Evolutionary conservation across 2,329 filamentous ascomycete species (phyloP).

Genomic region (Cladosporium sp.): DNA sequence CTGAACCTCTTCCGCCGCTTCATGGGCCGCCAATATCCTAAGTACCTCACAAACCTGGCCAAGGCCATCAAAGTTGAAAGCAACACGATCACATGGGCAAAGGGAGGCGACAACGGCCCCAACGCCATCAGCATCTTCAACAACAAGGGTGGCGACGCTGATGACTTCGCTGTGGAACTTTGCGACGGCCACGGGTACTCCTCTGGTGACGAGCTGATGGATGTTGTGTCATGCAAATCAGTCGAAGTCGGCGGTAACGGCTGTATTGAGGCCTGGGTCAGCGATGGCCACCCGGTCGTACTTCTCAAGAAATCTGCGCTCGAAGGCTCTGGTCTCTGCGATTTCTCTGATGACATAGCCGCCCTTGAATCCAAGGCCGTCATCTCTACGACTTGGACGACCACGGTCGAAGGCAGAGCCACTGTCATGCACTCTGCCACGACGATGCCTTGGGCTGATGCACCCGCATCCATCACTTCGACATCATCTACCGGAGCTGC

Average conservation of each 20-base stretch:
- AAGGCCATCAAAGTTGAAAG: conserved; percentile 37
- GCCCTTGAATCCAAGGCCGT: conserved; percentile 3
- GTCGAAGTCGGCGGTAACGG: conserved; percentile 1
- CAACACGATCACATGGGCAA: conserved; percentile 44
- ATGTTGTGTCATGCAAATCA: conserved; percentile 8
- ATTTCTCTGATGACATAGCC: conserved; percentile 1
- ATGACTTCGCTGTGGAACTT: conserved; percentile 5
- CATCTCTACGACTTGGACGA: conserved; percentile 10
- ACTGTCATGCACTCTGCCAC: conserved; percentile 5
- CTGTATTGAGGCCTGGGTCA: conserved; percentile 6
- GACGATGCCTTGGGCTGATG: conserved; percentile 5
- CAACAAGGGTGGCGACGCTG: conserved; percentile 25
- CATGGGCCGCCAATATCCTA: conserved; percentile 35
- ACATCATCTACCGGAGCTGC: neutral
- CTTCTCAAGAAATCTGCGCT: conserved; percentile 4
- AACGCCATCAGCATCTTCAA: conserved; percentile 35
- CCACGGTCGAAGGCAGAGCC: neutral
- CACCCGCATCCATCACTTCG: conserved; percentile 6
- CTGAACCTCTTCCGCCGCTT: conserved; percentile 27
- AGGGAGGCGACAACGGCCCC: conserved; percentile 33
- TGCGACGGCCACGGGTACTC: conserved; percentile 12
- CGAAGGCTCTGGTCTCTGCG: conserved; percentile 8
- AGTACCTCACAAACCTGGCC: conserved; percentile 39
- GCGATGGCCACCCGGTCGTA: conserved; percentile 7
- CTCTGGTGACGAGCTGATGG: conserved; percentile 2